These are phyloP conservation scores for Panellus pusillus DNA, from an alignment of 768 basidiomycete species.

Conservation along the genomic window DNA sequence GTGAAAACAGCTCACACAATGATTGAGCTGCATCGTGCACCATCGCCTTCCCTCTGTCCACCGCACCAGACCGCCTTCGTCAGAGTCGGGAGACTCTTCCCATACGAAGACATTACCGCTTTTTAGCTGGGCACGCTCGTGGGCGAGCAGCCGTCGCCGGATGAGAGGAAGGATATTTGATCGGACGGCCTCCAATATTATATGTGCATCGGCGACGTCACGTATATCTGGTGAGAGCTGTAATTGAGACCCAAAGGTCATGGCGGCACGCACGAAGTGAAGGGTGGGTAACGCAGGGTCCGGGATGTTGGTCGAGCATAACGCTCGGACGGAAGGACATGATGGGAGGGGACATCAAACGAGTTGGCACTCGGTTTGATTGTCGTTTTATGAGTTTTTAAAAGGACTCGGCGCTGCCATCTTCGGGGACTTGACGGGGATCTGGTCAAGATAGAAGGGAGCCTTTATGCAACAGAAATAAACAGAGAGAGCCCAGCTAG, in stretches of 20 bases:
- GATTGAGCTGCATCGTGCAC: slow-evolving; percentile 33
- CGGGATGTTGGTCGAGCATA: slow-evolving; percentile 22
- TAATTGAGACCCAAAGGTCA: neutral
- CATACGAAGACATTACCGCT: slow-evolving; percentile 84
- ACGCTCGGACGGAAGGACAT: slow-evolving; percentile 24
- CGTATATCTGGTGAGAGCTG: slow-evolving; percentile 55
- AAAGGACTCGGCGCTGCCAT: slow-evolving; percentile 16
- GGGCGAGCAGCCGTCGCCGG: slow-evolving; percentile 65
- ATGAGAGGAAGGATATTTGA: slow-evolving; percentile 69
- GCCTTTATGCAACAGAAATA: slow-evolving; percentile 17
- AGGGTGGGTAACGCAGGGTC: slow-evolving; percentile 45
- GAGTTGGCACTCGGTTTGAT: neutral
- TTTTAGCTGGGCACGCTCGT: slow-evolving; percentile 64
- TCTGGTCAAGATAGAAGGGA: slow-evolving; percentile 22
- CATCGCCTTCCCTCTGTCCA: slow-evolving; percentile 86
- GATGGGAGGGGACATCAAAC: slow-evolving; percentile 17
- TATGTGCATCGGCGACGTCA: slow-evolving; percentile 77
- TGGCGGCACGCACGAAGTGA: slow-evolving; percentile 40
- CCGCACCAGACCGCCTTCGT: slow-evolving; percentile 64
- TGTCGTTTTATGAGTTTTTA: slow-evolving; percentile 14
- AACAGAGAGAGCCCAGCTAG: slow-evolving; percentile 17
- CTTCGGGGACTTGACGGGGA: slow-evolving; percentile 46
- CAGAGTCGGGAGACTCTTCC: slow-evolving; percentile 74
- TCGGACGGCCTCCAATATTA: slow-evolving; percentile 75
- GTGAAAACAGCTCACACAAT: neutral